A percentile compares a stretch with the other conserved stretches of the same genome.
Conservation (phyloP, 805 yeast species). For the Schizosaccharomyces cryophilus region DNA sequence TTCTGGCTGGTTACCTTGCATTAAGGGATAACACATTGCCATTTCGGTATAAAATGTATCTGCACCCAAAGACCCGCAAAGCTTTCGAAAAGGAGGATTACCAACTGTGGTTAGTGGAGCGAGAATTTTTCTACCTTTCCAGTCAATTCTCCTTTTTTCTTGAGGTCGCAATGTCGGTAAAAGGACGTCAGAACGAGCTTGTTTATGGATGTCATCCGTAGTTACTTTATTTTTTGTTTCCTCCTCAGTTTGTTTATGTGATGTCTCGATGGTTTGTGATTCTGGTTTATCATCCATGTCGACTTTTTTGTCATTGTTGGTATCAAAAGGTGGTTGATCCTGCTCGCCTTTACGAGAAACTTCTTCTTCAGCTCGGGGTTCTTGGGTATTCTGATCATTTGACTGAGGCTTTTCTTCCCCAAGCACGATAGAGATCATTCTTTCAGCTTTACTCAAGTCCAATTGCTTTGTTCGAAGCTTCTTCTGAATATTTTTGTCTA, state of each 20-base stretch:
- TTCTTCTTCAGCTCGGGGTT: conserved; percentile 13
- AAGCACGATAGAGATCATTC: conserved; percentile 20
- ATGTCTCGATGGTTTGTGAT: conserved; percentile 17
- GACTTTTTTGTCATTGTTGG: too few relatives aligned
- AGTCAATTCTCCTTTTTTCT: conserved; percentile 31
- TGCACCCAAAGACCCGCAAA: conserved; percentile 76
- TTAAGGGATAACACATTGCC: conserved; percentile 68
- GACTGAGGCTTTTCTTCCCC: background rate
- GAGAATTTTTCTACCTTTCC: conserved; percentile 23
- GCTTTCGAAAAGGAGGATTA: conserved; percentile 76
- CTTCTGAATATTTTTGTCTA: conserved; percentile 23
- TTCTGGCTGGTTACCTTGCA: conserved; percentile 79
- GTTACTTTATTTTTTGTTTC: background rate
- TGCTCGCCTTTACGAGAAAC: too few relatives aligned
- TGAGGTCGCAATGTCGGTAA: conserved; percentile 39
- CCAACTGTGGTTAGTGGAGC: conserved; percentile 97
- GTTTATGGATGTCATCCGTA: background rate
- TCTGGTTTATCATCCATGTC: too few relatives aligned
- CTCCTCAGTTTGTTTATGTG: conserved; percentile 19
- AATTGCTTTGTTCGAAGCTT: conserved; percentile 37
- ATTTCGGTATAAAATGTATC: conserved; percentile 86
- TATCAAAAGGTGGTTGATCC: too few relatives aligned
- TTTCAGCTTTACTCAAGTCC: conserved; percentile 31
- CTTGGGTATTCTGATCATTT: conserved; percentile 13
- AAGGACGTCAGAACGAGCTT: conserved; percentile 12